These are phyloP conservation scores for Lentinula guzmanii DNA, from an alignment of 768 basidiomycete genomes.

Conservation along the genomic window DNA sequence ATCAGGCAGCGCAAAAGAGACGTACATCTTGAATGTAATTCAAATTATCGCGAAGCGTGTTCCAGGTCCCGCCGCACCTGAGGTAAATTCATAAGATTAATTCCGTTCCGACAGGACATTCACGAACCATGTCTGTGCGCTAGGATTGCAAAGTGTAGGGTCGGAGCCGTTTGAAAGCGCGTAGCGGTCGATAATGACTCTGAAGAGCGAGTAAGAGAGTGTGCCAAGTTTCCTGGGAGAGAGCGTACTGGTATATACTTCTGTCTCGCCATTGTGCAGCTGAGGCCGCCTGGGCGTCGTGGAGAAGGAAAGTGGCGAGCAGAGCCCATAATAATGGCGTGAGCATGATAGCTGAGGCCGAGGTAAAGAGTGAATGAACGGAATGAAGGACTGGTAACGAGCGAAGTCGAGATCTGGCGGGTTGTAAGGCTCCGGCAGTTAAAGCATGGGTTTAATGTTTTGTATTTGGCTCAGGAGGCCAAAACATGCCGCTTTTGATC, in stretches of 20 bases:
- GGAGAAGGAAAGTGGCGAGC: constrained; percentile 11
- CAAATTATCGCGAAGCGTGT: constrained; percentile 65
- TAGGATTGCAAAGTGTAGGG: constrained; percentile 49
- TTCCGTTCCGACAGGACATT: too few relatives aligned
- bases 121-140: constrained; percentile 46
- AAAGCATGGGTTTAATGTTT: background rate
- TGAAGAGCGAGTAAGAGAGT: constrained; percentile 15
- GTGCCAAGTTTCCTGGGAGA: background rate
- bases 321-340: constrained; percentile 10
- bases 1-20: constrained; percentile 60
- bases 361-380: background rate
- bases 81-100: background rate
- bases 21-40: constrained; percentile 79
- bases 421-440: background rate
- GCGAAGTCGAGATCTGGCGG: too few relatives aligned
- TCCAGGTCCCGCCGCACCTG: constrained; percentile 82
- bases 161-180: constrained; percentile 56
- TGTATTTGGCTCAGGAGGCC: background rate
- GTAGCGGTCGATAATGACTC: constrained; percentile 72
- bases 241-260: constrained; percentile 68
- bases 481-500: background rate
- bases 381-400: background rate
- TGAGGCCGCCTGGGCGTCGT: constrained; percentile 45
- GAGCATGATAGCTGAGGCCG: background rate
- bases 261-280: constrained; percentile 71